Base-by-base conservation (phyloP, 2,329 filamentous ascomycete species). In the Graphiopsis chlorocephala region DNA sequence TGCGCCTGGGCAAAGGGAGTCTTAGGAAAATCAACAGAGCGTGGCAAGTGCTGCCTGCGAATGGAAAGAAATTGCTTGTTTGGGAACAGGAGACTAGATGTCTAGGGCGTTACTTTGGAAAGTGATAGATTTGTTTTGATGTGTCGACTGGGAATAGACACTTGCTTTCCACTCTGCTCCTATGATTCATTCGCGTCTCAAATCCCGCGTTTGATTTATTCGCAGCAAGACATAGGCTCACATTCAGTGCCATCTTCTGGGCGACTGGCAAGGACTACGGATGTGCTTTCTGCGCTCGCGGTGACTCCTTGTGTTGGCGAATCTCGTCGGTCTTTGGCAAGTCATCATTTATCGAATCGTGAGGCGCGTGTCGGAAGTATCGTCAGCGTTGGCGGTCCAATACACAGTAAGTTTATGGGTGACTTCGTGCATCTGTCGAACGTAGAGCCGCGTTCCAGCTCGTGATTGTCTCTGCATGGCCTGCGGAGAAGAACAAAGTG, bases 11-110 rank as follows among this genome's bases (percentile, higher is more conserved):
- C 8, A 7, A 20, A 12, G 12, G 33, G 38, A 20, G n/a, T 48
- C 17, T 15, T 47, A 4, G 14, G 23, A 8, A 45, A 14, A 47
- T 20, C 29, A 47, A 38, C 38, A 42, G 17, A 42, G 33, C 33
- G 56, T 42, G 56, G 56, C 53, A 56, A 56, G 53, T 56, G 53
- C 53, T 56, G 53, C 53, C 53, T 56, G 53, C 53, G 53, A 31
- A 52, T 8, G 23, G 3, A 28, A 29, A 52, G 17, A 28, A 52
- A 17, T 11, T 52, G 25, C 25, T 29, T 52, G 7, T 15, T 17
- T 17, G 48, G 48, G 25, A 20, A 45, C 2, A 4, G 0, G 38
- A 45, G 38, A 45, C 8, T 20, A 45, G n/a, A 45, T 45, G 2
- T 45, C 38, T 45, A 11, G 8, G 38, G 38, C n/a, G 38, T 45